phyloP scores from a whole-genome alignment of 345 rosid species.

The Syzygium aromaticum region DNA sequence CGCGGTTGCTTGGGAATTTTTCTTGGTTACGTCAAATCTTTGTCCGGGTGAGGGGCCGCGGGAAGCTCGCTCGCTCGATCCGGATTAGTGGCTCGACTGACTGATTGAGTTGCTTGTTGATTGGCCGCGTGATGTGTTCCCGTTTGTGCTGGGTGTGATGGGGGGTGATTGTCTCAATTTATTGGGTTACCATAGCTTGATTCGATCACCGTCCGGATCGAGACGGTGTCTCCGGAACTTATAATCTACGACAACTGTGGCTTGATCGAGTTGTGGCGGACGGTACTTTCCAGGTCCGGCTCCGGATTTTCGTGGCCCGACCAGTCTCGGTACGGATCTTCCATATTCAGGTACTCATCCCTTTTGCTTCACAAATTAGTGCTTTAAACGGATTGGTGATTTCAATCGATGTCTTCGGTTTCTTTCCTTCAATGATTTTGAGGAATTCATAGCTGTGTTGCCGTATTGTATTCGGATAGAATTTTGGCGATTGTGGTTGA shows the following conservation, averaged over 20 bases:
- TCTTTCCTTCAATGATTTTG: neutral
- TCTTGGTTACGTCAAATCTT: neutral
- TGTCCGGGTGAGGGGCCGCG: neutral
- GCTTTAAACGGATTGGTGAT: neutral
- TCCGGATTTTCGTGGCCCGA: too few relatives aligned
- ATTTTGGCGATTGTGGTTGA: neutral
- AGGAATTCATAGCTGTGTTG: neutral
- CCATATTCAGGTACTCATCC: too few relatives aligned
- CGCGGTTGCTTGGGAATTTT: neutral
- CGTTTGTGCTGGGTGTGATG: neutral
- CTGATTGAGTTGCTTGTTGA: neutral
- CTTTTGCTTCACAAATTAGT: neutral
- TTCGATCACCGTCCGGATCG: too few relatives aligned
- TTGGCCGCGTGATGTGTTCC: neutral
- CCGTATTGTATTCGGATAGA: neutral
- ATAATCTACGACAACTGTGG: too few relatives aligned
- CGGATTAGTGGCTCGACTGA: neutral
- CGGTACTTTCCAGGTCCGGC: too few relatives aligned
- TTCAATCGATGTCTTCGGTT: neutral
- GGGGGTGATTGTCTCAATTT: neutral
- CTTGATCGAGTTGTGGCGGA: too few relatives aligned
- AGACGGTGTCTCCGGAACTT: too few relatives aligned
- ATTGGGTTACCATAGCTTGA: too few relatives aligned
- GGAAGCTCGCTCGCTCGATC: neutral
- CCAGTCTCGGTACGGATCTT: too few relatives aligned